Conservation (phyloP, 2,329 filamentous ascomycete species). For the Teratosphaeriaceae sp. region DNA sequence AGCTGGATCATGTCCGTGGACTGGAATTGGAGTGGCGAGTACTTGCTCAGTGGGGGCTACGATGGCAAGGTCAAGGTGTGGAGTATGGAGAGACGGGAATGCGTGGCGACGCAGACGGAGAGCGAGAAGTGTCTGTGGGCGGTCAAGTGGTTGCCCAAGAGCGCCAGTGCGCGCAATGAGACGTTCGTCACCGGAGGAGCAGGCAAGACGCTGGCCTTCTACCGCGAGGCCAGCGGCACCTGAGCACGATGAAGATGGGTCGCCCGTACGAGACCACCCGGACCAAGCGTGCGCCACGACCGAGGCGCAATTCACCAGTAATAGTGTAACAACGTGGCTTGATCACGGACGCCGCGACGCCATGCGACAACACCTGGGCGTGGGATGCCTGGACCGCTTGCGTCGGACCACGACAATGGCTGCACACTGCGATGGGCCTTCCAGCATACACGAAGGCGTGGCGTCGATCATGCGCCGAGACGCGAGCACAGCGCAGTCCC, state of each 20-base stretch:
- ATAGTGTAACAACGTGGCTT: no score
- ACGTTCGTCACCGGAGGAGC: conserved; percentile 75
- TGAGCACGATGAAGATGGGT: conserved; percentile 27
- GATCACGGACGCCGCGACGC: no score
- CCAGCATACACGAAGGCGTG: no score
- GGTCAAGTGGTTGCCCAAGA: conserved; percentile 74
- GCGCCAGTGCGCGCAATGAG: conserved; percentile 49
- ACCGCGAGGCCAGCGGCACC: conserved; percentile 71
- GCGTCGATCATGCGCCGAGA: no score
- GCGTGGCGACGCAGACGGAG: conserved; percentile 91
- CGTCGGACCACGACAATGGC: no score
- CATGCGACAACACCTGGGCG: no score
- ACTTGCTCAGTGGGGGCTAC: conserved; percentile 72
- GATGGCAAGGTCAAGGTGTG: conserved; percentile 96
- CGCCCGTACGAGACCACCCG: no score
- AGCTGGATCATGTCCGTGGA: conserved; percentile 89
- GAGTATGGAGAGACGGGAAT: conserved; percentile 75
- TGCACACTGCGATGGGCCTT: no score
- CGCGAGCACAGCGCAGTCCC: no score
- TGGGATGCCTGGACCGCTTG: no score
- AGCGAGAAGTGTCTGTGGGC: conserved; percentile 76
- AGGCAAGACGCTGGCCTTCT: conserved; percentile 70
- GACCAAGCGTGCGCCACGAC: no score
- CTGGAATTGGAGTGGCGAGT: conserved; percentile 92
- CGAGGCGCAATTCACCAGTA: no score